phyloP scores from a whole-genome alignment of 164 flowering plant species.

The Malania oleifera region DNA sequence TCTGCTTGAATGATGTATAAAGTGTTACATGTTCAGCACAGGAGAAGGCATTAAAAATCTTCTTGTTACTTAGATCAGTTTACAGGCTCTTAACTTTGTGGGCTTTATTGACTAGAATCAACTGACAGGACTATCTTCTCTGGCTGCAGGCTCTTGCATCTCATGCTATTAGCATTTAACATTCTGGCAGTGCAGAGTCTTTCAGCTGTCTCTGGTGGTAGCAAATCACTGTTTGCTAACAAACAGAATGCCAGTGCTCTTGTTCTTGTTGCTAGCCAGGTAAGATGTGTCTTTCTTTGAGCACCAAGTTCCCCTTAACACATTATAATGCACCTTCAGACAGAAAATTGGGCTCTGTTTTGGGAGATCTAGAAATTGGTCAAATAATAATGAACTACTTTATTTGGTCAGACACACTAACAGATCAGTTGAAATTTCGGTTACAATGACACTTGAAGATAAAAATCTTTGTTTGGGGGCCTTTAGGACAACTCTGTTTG shows the following conservation, averaged over 20 bases:
- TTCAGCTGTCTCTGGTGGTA: constrained; percentile 49
- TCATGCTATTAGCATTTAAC: constrained; percentile 62
- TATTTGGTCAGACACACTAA: no score
- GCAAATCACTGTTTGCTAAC: constrained; percentile 47
- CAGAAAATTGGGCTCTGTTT: no score
- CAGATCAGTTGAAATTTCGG: background rate
- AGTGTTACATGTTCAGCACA: no score
- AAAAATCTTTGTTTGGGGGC: no score
- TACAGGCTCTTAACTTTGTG: background rate
- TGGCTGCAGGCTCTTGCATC: constrained; percentile 65
- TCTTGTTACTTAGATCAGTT: no score
- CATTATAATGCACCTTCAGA: background rate
- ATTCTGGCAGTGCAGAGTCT: constrained; percentile 36
- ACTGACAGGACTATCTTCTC: constrained; percentile 6
- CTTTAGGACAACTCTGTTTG: no score
- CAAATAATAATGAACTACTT: no score
- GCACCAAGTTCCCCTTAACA: background rate
- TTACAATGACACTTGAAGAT: no score
- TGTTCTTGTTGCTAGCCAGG: constrained; percentile 89
- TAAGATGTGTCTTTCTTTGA: constrained; percentile 12
- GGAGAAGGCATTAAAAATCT: no score
- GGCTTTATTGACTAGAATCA: background rate
- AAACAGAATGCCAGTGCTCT: constrained; percentile 67
- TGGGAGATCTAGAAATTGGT: no score
- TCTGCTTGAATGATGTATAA: no score